Conservation (phyloP, 495 filamentous ascomycete genomes). For the Gamarada debralockiae region DNA sequence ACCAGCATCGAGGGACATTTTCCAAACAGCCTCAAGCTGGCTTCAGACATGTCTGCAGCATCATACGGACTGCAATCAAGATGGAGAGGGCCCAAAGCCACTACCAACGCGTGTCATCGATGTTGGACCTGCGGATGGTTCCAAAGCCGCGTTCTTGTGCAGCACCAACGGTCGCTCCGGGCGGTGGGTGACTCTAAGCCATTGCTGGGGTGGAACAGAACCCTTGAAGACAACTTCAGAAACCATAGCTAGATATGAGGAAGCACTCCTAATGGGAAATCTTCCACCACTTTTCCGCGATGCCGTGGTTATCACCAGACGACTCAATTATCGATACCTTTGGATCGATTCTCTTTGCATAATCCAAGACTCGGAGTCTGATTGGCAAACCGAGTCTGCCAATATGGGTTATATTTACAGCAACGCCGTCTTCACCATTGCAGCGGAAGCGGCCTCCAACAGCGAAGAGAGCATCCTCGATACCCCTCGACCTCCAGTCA, state of each 20-base stretch:
- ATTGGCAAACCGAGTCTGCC: conserved; percentile 34
- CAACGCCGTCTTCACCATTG: conserved; percentile 31
- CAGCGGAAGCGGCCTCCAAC: conserved; percentile 15
- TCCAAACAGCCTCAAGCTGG: too few species aligned
- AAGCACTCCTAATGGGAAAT: too few species aligned
- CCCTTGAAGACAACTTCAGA: too few species aligned
- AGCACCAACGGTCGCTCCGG: conserved; percentile 5
- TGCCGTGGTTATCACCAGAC: conserved; percentile 23
- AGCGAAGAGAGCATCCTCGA: not conserved
- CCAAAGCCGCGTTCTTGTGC: conserved; percentile 5
- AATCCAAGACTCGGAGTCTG: conserved; percentile 29
- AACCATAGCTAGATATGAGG: too few species aligned
- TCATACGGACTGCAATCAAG: too few species aligned
- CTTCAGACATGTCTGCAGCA: too few species aligned
- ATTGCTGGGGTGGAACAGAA: conserved; percentile 21
- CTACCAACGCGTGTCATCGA: conserved; percentile 26
- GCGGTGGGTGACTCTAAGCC: conserved; percentile 20
- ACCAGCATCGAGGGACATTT: too few species aligned
- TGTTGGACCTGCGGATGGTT: conserved; percentile 8
- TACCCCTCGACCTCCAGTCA: too few species aligned
- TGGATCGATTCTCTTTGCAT: conserved; percentile 38
- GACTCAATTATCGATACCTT: conserved; percentile 32
- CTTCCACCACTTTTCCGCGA: conserved; percentile 24
- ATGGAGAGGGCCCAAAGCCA: too few species aligned
- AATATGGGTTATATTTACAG: conserved; percentile 37